These are phyloP conservation scores for Sanghuangporus weigelae DNA, from an alignment of 1,284 basidiomycete species.

Conservation along the genomic window DNA sequence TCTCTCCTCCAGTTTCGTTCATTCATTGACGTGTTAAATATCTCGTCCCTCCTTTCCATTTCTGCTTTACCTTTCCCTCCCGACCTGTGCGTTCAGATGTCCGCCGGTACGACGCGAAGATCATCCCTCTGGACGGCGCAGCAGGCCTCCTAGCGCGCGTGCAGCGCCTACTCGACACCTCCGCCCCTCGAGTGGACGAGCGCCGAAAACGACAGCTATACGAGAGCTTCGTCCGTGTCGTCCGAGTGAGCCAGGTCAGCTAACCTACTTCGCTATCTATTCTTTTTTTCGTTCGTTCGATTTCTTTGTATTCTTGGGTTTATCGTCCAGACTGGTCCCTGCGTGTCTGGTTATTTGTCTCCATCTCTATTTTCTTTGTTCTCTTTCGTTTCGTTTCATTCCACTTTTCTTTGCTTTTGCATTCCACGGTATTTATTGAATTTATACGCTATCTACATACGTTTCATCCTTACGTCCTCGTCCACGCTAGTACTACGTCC, in stretches of 20 bases:
- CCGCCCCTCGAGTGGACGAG: conserved; percentile 39
- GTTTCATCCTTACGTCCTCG: not conserved
- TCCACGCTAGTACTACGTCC: not conserved
- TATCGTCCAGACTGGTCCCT: not conserved
- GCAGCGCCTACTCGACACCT: conserved; percentile 48
- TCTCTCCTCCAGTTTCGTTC: not conserved
- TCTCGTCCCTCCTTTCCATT: conserved; percentile 20
- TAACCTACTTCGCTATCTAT: conserved; percentile 19
- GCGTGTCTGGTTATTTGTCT: not conserved
- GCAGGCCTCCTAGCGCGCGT: conserved; percentile 59
- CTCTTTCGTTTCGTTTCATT: not conserved
- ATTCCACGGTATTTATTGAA: not conserved
- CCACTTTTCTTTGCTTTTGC: not conserved
- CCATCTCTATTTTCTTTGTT: not conserved
- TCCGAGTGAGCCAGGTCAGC: conserved; percentile 45
- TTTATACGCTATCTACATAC: not conserved
- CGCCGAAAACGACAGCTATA: conserved; percentile 46
- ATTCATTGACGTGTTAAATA: not conserved
- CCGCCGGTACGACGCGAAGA: conserved; percentile 64
- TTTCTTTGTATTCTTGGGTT: conserved; percentile 2
- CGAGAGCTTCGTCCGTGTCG: conserved; percentile 57
- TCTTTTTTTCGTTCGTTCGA: conserved; percentile 11
- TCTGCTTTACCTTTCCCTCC: not conserved
- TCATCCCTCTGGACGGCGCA: conserved; percentile 69
- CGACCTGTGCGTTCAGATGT: conserved; percentile 46